Evolutionary conservation across 495 filamentous ascomycete species (phyloP).

Genomic region (Hapsidospora chrysogenum): DNA sequence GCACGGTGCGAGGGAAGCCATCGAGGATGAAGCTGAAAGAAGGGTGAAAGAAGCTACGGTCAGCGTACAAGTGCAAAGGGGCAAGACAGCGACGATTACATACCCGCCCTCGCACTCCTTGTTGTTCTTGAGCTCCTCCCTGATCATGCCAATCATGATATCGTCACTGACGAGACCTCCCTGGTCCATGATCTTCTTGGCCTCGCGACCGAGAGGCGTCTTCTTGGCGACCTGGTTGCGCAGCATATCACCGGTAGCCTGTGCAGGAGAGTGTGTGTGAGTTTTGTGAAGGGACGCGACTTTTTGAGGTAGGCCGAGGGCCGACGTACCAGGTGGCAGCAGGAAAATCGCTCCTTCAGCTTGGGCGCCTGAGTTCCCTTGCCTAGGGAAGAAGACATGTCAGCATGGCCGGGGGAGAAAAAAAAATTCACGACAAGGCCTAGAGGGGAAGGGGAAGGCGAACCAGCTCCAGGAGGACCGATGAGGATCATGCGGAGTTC

Average conservation of each 20-base stretch:
- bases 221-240: slow-evolving; percentile 97
- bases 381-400: slow-evolving; percentile 36
- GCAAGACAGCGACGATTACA: slow-evolving; percentile 9
- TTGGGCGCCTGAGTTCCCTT: slow-evolving; percentile 97
- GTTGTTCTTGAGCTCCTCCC: slow-evolving; percentile 87
- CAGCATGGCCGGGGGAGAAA: too few species aligned
- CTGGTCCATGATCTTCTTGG: slow-evolving; percentile 99
- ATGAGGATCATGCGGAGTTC: slow-evolving; percentile 91
- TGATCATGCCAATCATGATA: slow-evolving; percentile 99
- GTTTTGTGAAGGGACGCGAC: background rate
- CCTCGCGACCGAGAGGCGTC: slow-evolving; percentile 83
- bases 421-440: slow-evolving; percentile 2
- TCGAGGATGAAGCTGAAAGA: slow-evolving; percentile 83
- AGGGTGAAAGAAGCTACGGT: slow-evolving; percentile 2
- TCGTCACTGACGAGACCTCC: slow-evolving; percentile 96
- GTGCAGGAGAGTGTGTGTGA: background rate
- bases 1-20: slow-evolving; percentile 91
- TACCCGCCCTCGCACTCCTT: slow-evolving; percentile 93
- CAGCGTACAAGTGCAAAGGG: slow-evolving; percentile 2
- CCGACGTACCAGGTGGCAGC: slow-evolving; percentile 77
- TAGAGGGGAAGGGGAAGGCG: slow-evolving; percentile 11
- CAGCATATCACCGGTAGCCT: slow-evolving; percentile 99
- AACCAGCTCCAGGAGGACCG: slow-evolving; percentile 95
- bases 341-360: slow-evolving; percentile 93
- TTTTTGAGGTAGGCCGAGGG: background rate